A percentile compares a stretch with the other conserved stretches of the same genome.
Conservation (phyloP, 495 filamentous ascomycete species). For the Trichoderma erinaceum region DNA sequence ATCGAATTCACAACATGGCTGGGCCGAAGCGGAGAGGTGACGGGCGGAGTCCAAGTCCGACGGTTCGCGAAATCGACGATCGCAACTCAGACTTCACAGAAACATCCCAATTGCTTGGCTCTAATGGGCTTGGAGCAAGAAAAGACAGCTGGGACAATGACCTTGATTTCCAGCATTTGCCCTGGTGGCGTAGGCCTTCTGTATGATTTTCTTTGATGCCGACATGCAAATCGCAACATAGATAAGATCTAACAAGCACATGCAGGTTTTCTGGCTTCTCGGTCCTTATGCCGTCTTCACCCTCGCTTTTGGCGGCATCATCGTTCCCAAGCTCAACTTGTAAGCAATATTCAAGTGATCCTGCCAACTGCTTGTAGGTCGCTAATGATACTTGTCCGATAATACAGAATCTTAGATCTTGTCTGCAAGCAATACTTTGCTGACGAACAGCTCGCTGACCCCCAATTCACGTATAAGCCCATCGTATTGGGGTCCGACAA, state of each 20-base stretch:
- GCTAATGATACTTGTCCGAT: constrained; percentile 18
- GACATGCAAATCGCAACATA: background rate
- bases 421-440: constrained; percentile 74
- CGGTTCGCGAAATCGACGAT: constrained; percentile 11
- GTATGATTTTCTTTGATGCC: constrained; percentile 39
- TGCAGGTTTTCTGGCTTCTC: constrained; percentile 78
- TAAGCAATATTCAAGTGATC: constrained; percentile 21
- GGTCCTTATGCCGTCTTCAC: constrained; percentile 70
- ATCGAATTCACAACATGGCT: background rate
- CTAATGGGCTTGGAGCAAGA: constrained; percentile 19
- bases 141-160: constrained; percentile 34
- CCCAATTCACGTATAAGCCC: constrained; percentile 54
- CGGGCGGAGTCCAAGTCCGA: background rate
- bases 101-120: constrained; percentile 35
- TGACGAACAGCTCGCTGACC: constrained; percentile 51
- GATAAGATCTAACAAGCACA: constrained; percentile 18
- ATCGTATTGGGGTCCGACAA: constrained; percentile 62
- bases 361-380: background rate
- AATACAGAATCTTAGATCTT: constrained; percentile 57
- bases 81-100: constrained; percentile 30
- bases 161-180: constrained; percentile 56
- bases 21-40: constrained; percentile 5
- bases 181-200: constrained; percentile 68
- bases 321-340: constrained; percentile 75
- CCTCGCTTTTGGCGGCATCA: constrained; percentile 73